Evolutionary conservation across 768 basidiomycete species (phyloP).

Genomic region (Hysterangium stoloniferum): DNA sequence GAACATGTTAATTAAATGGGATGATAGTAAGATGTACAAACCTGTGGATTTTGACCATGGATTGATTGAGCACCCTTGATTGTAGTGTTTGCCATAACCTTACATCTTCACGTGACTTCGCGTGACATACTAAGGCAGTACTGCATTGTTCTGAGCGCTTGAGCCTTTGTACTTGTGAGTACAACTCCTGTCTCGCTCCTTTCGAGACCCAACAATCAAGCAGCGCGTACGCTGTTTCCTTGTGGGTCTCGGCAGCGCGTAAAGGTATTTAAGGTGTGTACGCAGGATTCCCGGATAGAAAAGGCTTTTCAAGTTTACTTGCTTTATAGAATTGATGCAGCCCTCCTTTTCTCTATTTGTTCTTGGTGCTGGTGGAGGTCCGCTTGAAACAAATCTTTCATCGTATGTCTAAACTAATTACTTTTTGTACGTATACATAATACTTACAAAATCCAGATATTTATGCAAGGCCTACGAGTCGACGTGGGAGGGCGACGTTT

Average conservation of each 20-base stretch:
- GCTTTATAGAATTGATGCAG: slow-evolving; percentile 31
- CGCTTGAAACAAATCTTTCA: slow-evolving; percentile 82
- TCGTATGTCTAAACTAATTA: slow-evolving; percentile 58
- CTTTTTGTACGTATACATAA: slow-evolving; percentile 6
- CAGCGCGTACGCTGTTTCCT: slow-evolving; percentile 7
- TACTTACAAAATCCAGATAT: slow-evolving; percentile 48
- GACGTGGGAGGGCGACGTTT: slow-evolving; percentile 72
- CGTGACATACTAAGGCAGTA: no score
- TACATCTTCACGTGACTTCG: no score
- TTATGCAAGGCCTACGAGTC: slow-evolving; percentile 63
- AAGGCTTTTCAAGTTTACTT: background rate
- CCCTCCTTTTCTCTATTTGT: slow-evolving; percentile 64
- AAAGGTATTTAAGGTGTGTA: background rate
- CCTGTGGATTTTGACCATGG: slow-evolving; percentile 97
- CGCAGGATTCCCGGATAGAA: background rate
- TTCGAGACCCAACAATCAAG: slow-evolving; percentile 4
- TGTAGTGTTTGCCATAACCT: slow-evolving; percentile 89
- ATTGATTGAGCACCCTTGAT: slow-evolving; percentile 79
- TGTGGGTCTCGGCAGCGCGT: slow-evolving; percentile 7
- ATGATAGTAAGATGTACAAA: slow-evolving; percentile 23
- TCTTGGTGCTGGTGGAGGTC: slow-evolving; percentile 84
- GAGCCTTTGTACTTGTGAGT: background rate
- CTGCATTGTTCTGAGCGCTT: no score
- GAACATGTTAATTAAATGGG: slow-evolving; percentile 15
- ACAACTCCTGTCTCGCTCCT: slow-evolving; percentile 1